Percentiles rank a stretch among this genome's conserved stretches.
Conservation (phyloP, 2,329 filamentous ascomycete genomes). For the Fusarium pseudograminearum region DNA sequence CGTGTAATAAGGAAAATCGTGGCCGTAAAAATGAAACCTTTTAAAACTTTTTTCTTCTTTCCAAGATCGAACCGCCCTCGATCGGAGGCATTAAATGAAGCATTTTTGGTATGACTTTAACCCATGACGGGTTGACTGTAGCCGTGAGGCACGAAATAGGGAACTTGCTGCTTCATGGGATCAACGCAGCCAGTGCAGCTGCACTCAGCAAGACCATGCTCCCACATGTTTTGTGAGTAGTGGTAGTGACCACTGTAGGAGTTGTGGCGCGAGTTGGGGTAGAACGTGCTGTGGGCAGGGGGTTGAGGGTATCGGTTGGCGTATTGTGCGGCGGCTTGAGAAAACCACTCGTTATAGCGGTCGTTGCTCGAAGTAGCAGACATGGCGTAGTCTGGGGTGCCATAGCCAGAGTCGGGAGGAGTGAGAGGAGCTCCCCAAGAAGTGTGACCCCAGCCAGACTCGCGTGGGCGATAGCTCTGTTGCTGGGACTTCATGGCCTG, state of each 20-base stretch:
- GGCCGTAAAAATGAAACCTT: slow-evolving; percentile 48
- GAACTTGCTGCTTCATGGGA: slow-evolving; percentile 60
- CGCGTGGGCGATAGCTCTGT: slow-evolving; percentile 58
- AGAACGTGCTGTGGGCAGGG: slow-evolving; percentile 56
- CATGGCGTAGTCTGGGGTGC: slow-evolving; percentile 69
- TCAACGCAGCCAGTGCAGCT: slow-evolving; percentile 61
- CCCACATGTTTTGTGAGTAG: slow-evolving; percentile 63
- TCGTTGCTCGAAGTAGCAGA: slow-evolving; percentile 67
- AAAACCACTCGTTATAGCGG: slow-evolving; percentile 70
- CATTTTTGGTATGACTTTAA: slow-evolving; percentile 47
- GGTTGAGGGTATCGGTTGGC: slow-evolving; percentile 60
- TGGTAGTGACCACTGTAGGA: slow-evolving; percentile 59
- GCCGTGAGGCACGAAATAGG: slow-evolving; percentile 62
- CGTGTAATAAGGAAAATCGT: slow-evolving; percentile 51
- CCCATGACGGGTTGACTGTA: slow-evolving; percentile 69
- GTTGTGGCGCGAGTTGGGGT: slow-evolving; percentile 55
- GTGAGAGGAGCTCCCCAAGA: slow-evolving; percentile 65
- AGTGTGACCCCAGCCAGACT: slow-evolving; percentile 60
- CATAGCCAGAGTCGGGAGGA: slow-evolving; percentile 71
- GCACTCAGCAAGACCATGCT: slow-evolving; percentile 63
- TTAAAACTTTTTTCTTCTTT: slow-evolving; percentile 48
- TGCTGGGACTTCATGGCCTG: slow-evolving; percentile 60
- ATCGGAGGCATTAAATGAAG: slow-evolving; percentile 38
- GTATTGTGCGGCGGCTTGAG: slow-evolving; percentile 58
- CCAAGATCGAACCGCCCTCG: slow-evolving; percentile 36